These are phyloP conservation scores for Prunus davidiana DNA, from an alignment of 306 rosid species.

Conservation along the genomic window DNA sequence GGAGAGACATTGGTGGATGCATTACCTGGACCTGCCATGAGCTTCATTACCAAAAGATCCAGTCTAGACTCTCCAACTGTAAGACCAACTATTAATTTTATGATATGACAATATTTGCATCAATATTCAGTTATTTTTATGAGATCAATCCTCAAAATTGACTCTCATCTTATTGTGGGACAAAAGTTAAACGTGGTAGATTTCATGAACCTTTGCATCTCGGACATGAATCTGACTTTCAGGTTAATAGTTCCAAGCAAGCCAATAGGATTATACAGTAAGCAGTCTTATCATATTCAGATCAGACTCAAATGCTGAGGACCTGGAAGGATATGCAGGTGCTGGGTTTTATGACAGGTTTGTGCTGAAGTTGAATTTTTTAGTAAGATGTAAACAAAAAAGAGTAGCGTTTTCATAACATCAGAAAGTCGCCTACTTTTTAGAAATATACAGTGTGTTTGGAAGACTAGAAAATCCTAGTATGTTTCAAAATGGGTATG, in stretches of 20 bases:
- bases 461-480: not conserved
- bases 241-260: slow-evolving; percentile 34
- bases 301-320: slow-evolving; percentile 43
- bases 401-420: not conserved
- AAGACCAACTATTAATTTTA: slow-evolving; percentile 7
- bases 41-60: slow-evolving; percentile 31
- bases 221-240: slow-evolving; percentile 7
- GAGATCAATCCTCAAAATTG: not conserved
- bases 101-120: not conserved
- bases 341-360: slow-evolving; percentile 44
- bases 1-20: slow-evolving; percentile 37
- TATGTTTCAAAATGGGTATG: not conserved
- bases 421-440: not conserved
- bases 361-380: slow-evolving; percentile 1
- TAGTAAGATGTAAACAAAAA: not conserved
- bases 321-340: slow-evolving; percentile 44
- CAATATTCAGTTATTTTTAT: not conserved
- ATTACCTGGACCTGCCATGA: slow-evolving; percentile 36
- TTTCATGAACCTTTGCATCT: not conserved
- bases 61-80: slow-evolving; percentile 24
- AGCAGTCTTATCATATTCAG: slow-evolving; percentile 34
- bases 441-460: not conserved
- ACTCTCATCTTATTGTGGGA: not conserved
- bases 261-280: slow-evolving; percentile 26
- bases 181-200: not conserved